phyloP scores from a whole-genome alignment of 306 rosid species.

The Inga oerstediana region DNA sequence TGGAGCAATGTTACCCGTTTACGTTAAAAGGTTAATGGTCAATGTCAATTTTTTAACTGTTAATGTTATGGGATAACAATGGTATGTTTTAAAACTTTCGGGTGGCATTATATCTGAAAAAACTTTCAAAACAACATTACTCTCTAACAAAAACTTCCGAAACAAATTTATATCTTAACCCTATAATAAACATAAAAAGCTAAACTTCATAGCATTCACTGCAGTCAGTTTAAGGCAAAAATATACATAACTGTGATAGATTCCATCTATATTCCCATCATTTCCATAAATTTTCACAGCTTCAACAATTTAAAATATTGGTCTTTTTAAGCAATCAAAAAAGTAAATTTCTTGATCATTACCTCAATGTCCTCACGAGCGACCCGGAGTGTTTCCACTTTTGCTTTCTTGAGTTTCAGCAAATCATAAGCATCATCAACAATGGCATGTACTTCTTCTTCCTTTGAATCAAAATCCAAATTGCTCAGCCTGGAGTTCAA shows the following conservation, averaged over 20 bases:
- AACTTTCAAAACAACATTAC: too few relatives aligned
- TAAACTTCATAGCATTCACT: constrained; percentile 17
- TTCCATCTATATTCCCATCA: background rate
- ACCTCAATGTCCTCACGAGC: constrained; percentile 39
- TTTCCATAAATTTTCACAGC: background rate
- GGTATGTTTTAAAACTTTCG: too few relatives aligned
- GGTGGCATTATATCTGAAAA: too few relatives aligned
- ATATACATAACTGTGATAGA: background rate
- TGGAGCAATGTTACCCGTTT: too few relatives aligned
- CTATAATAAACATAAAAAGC: background rate
- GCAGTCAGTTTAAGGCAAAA: background rate
- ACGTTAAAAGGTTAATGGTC: too few relatives aligned
- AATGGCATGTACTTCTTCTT: constrained; percentile 31
- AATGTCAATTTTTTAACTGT: too few relatives aligned
- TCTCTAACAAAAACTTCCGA: too few relatives aligned
- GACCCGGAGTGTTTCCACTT: background rate
- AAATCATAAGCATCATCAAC: constrained; percentile 58
- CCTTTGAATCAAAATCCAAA: constrained; percentile 35
- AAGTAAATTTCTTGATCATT: background rate
- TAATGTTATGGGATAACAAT: too few relatives aligned
- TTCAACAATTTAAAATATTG: background rate
- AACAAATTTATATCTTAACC: too few relatives aligned
- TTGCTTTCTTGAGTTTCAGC: constrained; percentile 49
- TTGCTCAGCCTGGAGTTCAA: constrained; percentile 28
- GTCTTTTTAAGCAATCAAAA: background rate